These are phyloP conservation scores for Leptographium galeiforme DNA, from an alignment of 2,329 filamentous ascomycete species.

Conservation along the genomic window DNA sequence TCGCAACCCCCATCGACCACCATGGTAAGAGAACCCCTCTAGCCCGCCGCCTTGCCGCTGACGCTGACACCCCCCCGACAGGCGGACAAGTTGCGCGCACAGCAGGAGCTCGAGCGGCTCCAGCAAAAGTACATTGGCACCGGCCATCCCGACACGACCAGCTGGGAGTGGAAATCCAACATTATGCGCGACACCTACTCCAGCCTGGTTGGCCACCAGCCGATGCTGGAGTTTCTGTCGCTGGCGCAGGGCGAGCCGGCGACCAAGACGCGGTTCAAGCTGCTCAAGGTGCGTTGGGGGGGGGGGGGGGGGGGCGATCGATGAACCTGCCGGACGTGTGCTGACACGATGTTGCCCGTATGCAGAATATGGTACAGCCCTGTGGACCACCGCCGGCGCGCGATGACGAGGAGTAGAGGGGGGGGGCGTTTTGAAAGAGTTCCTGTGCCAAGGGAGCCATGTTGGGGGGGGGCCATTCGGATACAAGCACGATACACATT, in stretches of 20 bases:
- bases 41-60: no score
- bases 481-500: no score
- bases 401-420: neutral
- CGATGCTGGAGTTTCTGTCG: slow-evolving; percentile 76
- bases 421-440: no score
- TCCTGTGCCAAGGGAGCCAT: no score
- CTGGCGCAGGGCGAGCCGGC: slow-evolving; percentile 77
- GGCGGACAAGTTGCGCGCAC: slow-evolving; percentile 96
- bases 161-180: slow-evolving; percentile 95
- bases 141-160: slow-evolving; percentile 90
- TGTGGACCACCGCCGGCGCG: neutral
- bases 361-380: neutral
- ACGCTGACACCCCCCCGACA: slow-evolving; percentile 15
- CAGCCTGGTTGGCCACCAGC: slow-evolving; percentile 79
- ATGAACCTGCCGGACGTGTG: neutral
- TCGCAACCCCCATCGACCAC: neutral
- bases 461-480: no score
- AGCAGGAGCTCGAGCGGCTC: slow-evolving; percentile 93
- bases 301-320: neutral
- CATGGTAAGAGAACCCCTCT: neutral
- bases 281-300: slow-evolving; percentile 50
- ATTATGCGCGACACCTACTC: slow-evolving; percentile 88
- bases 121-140: slow-evolving; percentile 94
- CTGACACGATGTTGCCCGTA: neutral
- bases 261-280: slow-evolving; percentile 63